phyloP scores from a whole-genome alignment of 768 basidiomycete genomes.

The Mycena albidolilacea region DNA sequence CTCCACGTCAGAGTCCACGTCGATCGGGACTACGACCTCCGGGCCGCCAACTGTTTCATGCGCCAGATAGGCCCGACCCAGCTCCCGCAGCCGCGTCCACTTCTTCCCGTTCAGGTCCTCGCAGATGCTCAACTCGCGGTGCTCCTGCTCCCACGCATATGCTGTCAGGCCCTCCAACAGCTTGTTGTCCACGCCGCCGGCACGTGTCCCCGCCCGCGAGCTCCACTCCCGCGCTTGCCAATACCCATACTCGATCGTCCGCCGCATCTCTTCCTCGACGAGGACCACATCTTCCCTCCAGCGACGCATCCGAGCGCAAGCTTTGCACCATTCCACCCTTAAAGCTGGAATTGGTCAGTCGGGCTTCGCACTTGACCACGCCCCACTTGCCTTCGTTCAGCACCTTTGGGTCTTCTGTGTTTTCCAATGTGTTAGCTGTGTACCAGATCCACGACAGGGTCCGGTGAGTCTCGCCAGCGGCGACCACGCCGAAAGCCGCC shows the following conservation, averaged over 20 bases:
- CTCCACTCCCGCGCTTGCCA: neutral
- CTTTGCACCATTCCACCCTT: neutral
- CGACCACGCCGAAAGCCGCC: neutral
- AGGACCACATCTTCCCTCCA: neutral
- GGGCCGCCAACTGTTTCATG: too few relatives aligned
- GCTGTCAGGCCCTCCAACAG: neutral
- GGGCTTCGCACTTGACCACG: neutral
- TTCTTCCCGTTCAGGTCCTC: neutral
- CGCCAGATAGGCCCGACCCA: neutral
- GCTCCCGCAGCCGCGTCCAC: neutral
- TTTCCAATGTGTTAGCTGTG: neutral
- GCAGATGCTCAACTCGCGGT: neutral
- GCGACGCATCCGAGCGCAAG: neutral
- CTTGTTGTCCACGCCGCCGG: neutral
- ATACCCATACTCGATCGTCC: neutral
- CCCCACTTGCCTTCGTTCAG: neutral
- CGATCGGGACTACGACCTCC: too few relatives aligned
- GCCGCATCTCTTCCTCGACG: neutral
- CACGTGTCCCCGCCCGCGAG: too few relatives aligned
- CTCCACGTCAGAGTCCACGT: neutral
- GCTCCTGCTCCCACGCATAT: too few relatives aligned
- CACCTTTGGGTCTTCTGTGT: neutral
- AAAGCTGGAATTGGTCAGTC: neutral
- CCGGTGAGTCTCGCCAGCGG: neutral
- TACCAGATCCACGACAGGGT: neutral